A percentile compares a stretch with the other conserved stretches of the same genome.
Evolutionary conservation across 306 rosid genomes (phyloP).

Genomic region (Acacia crassicarpa): DNA sequence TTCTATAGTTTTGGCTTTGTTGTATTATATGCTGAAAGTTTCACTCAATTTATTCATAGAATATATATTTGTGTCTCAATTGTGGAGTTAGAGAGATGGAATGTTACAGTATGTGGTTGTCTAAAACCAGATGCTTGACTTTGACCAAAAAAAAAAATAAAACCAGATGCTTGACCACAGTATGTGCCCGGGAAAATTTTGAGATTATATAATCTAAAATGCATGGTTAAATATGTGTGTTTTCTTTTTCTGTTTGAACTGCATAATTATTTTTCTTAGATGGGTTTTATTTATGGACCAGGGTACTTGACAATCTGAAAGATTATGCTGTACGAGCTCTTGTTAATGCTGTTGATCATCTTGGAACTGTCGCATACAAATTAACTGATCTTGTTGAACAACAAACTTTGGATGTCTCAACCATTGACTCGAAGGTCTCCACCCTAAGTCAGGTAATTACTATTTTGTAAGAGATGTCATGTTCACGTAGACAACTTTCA

Average conservation of each 20-base stretch:
- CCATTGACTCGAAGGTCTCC: constrained; percentile 74
- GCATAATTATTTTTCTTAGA: background rate
- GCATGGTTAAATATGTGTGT: background rate
- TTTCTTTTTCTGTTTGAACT: constrained; percentile 26
- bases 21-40: constrained; percentile 1
- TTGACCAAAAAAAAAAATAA: too few species aligned
- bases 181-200: background rate
- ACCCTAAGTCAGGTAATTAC: constrained; percentile 76
- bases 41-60: constrained; percentile 3
- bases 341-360: constrained; percentile 98
- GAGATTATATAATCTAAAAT: background rate
- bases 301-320: constrained; percentile 94
- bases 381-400: constrained; percentile 91
- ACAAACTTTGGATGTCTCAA: constrained; percentile 74
- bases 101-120: background rate
- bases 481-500: constrained; percentile 22
- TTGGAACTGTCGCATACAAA: constrained; percentile 97
- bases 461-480: background rate
- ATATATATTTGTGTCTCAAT: constrained; percentile 1
- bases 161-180: background rate
- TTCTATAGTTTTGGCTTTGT: background rate
- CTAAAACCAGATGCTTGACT: constrained; percentile 2
- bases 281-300: constrained; percentile 29
- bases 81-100: constrained; percentile 13
- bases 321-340: constrained; percentile 93